Base-by-base conservation (phyloP, 2,329 filamentous ascomycete genomes). In the Mycosphaerella arachidis region DNA sequence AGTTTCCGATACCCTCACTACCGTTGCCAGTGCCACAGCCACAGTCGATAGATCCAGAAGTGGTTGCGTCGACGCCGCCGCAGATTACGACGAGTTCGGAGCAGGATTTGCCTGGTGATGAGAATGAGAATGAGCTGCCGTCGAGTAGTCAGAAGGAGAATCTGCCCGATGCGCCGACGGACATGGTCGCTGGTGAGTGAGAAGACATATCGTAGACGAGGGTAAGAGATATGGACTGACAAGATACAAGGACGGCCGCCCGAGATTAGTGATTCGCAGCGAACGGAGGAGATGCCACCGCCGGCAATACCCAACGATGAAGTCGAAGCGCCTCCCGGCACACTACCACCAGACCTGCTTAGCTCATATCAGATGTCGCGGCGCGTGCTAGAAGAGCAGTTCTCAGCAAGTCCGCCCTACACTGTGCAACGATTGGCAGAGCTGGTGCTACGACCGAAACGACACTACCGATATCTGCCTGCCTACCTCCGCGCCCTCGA, bases 341-440 rank as follows among this genome's bases (percentile, higher is more conserved):
- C 79, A 18, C 79, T 92, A 13, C 88, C 89, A 2, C 80, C 81
- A 7, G 86, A 87, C 63, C 79, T 93, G 53, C 76, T 81, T 59
- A 80, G 82, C 56, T 84, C 91, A 27, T 75, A 72, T 58, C 64
- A 71, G 30, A 67, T 59, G 20, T 71, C 68, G 2, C 65, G 65
- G 6, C 65, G 62, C 45, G 67, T 69, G 4, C 66, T 75, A n/a
- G 68, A 71, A 33, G 58, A 63, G 2, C 84, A 83, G 66, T 99
- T 99, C 75, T 72, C 84, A 24, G 78, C 80, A 3, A 84, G 89
- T 67, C 93, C 94, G 1, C 94, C 94, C 0, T 91, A 97, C 73
- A 97, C 94, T 3, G 84, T 97, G 63, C 94, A 99, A 76, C 89
- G 94, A 43, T 83, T 99, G 24, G 86, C 92, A 24, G 94, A 99